Percentiles rank a stretch among this genome's conserved stretches.
phyloP scores from a whole-genome alignment of 306 rosid genomes.

The Luffa acutangula region DNA sequence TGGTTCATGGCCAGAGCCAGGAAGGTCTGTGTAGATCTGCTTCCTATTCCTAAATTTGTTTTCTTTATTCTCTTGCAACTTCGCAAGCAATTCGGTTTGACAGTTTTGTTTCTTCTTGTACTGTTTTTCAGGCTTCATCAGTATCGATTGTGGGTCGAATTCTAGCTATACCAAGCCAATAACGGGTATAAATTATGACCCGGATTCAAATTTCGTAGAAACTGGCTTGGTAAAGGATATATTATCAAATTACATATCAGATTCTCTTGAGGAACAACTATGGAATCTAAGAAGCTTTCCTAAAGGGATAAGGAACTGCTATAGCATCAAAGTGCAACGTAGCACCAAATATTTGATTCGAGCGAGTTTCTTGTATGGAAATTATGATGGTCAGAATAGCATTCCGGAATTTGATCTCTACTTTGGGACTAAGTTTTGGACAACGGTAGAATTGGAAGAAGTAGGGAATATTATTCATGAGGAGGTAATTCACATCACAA shows the following conservation, averaged over 20 bases:
- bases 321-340: neutral
- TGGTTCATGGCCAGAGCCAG: constrained; percentile 24
- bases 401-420: constrained; percentile 7
- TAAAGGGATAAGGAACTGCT: neutral
- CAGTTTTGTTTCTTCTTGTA: no score
- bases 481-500: constrained; percentile 14
- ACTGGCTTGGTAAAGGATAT: neutral
- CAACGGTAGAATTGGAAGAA: neutral
- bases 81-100: neutral
- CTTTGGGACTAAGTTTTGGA: neutral
- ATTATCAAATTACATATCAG: neutral
- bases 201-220: neutral
- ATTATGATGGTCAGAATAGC: constrained; percentile 3
- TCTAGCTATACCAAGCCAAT: neutral
- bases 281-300: constrained; percentile 1
- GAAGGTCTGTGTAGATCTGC: neutral
- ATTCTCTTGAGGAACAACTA: neutral
- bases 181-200: neutral
- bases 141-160: neutral
- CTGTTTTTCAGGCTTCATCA: neutral
- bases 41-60: neutral
- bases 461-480: neutral
- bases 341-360: constrained; percentile 14
- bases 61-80: neutral
- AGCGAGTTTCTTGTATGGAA: constrained; percentile 14